Percentiles rank a stretch among this genome's conserved stretches.
Conservation (phyloP, 176 grass and related monocot species). For the Tillandsia leiboldiana region DNA sequence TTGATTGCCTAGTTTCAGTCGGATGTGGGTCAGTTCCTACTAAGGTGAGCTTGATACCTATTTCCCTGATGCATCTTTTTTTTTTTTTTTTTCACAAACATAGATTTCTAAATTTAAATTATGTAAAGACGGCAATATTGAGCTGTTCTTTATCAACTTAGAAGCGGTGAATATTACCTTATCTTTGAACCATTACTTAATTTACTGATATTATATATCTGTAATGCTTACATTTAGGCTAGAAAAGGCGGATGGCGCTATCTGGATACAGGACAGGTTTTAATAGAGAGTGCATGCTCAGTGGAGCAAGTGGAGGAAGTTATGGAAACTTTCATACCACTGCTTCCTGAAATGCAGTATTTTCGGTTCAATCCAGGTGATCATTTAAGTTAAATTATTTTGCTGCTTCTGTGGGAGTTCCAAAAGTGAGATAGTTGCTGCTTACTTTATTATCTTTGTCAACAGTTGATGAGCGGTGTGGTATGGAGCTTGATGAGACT, state of each 20-base stretch:
- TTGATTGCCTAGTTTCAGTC: conserved; percentile 88
- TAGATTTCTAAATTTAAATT: background rate
- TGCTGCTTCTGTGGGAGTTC: too few species aligned
- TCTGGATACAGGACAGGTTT: conserved; percentile 91
- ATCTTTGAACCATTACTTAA: background rate
- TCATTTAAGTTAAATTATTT: background rate
- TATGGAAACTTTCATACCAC: conserved; percentile 83
- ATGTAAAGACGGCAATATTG: background rate
- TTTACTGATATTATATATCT: background rate
- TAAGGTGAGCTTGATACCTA: conserved; percentile 52
- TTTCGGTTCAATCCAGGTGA: conserved; percentile 98
- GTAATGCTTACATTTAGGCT: conserved; percentile 32
- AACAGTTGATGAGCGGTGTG: conserved; percentile 94
- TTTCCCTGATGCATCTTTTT: background rate
- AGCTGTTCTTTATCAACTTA: background rate
- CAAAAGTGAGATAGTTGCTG: background rate
- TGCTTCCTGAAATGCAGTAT: conserved; percentile 96
- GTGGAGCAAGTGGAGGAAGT: conserved; percentile 95
- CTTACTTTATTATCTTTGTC: conserved; percentile 23
- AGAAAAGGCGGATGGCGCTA: conserved; percentile 97
- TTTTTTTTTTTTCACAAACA: background rate
- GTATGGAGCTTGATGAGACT: conserved; percentile 97
- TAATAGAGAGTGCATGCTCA: conserved; percentile 96
- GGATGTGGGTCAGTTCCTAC: conserved; percentile 90
- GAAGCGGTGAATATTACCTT: background rate